phyloP scores from a whole-genome alignment of 1,284 basidiomycete species.

The Heterobasidion annosum region DNA sequence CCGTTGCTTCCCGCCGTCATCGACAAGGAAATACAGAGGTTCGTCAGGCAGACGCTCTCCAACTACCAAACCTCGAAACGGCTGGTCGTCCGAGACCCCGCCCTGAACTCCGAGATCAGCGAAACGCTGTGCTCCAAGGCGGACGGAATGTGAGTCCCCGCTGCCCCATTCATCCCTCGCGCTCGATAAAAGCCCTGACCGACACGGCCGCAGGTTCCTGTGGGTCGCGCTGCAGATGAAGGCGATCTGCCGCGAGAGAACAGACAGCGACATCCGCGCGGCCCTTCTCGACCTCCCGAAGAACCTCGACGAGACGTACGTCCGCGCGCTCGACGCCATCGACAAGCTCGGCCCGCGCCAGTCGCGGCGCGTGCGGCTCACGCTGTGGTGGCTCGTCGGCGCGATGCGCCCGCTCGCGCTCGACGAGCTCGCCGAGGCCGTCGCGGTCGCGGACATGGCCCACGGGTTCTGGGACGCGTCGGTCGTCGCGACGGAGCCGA shows the following conservation, averaged over 20 bases:
- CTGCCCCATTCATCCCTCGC: neutral
- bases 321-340: neutral
- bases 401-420: neutral
- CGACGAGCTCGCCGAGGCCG: neutral
- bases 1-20: neutral
- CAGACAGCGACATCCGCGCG: neutral
- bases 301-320: neutral
- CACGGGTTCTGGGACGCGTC: neutral
- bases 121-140: neutral
- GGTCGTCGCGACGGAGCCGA: neutral
- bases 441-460: neutral
- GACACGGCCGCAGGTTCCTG: neutral
- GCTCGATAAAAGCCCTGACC: neutral
- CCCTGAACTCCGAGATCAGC: neutral
- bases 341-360: neutral
- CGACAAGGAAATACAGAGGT: neutral
- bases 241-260: neutral
- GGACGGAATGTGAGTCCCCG: neutral
- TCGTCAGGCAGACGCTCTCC: neutral
- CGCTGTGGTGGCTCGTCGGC: neutral
- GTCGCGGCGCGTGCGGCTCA: neutral
- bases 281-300: neutral
- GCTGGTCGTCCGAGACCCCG: neutral
- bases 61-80: neutral
- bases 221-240: neutral